phyloP scores from a whole-genome alignment of 148 eudicot genomes.

The Dysphania ambrosioides region DNA sequence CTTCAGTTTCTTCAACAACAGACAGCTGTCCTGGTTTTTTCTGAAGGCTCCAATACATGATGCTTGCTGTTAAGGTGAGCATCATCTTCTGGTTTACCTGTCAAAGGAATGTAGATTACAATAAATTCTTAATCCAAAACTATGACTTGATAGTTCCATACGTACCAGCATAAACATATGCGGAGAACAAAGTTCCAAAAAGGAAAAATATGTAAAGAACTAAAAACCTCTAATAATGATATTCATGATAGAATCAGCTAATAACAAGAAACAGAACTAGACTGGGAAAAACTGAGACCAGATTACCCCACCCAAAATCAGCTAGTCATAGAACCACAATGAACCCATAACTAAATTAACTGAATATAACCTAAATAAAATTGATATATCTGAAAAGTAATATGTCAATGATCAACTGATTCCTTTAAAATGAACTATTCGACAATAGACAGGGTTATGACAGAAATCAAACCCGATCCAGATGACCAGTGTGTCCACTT shows the following conservation, averaged over 20 bases:
- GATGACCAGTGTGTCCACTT: background rate
- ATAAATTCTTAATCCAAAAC: background rate
- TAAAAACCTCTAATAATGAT: too few relatives aligned
- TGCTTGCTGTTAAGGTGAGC: conserved; percentile 79
- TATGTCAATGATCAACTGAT: background rate
- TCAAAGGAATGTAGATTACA: background rate
- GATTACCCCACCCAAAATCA: background rate
- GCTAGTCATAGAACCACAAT: background rate
- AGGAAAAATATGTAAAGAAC: background rate
- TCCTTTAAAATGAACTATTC: background rate
- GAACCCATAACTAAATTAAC: background rate
- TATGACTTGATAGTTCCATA: background rate
- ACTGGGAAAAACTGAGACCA: background rate
- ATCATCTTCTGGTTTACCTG: conserved; percentile 98
- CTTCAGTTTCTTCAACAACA: conserved; percentile 28
- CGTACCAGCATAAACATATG: too few relatives aligned
- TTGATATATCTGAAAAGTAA: background rate
- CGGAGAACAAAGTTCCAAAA: background rate
- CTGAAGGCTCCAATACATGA: conserved; percentile 93
- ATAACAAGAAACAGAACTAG: background rate
- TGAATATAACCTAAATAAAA: background rate
- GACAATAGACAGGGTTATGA: background rate
- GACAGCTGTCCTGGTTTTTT: conserved; percentile 43
- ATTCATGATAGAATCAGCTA: background rate
- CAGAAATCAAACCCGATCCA: background rate